Base-by-base conservation (phyloP, 1,284 basidiomycete genomes). In the Prillingera fragicola region DNA sequence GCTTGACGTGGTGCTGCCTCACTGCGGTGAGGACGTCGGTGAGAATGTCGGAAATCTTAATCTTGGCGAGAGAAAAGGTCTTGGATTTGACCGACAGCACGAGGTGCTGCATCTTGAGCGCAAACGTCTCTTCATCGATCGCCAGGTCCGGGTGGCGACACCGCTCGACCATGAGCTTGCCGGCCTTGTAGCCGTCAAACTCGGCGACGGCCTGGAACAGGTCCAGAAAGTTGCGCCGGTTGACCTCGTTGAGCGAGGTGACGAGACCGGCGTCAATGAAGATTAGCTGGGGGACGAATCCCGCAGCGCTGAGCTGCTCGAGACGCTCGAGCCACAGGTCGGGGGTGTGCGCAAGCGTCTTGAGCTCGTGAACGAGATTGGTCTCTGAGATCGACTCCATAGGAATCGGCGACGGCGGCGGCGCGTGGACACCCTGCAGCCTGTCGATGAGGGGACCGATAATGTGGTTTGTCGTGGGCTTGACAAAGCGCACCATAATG, bases 241-340 rank as follows among this genome's bases (percentile, higher is more conserved):
- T 92, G 25, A 70, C 75, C 8, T 79, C 77, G 56, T 87, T 81
- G 29, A 98, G 80, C 0, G 85, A 85, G 1, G 90, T 96, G 29
- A 95, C 84, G 10, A 99, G 79, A 0, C 95, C 95, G 0, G 94
- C 88, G 65, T 99, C 95, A 58, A 99, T 85, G 69, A 99, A 89
- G 32, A 98, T 84, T 35, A 99, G 78, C 69, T 97, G 92, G 2
- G 95, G 91, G 35, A 88, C 79, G 67, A 89, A 97, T 1, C 94
- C 92, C 36, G 81, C 74, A 0, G 72, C 62, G 38, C 81, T 74
- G 14, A 97, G 76, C 10, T 71, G 55, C 1, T 79, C 73, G 13
- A 99, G 77, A 56, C 85, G 82, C 5, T 74, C 71, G 14, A 77
- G 75, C 92, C 92, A 99, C 10, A 75, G 76, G 5, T 75, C 65